phyloP scores from a whole-genome alignment of 495 filamentous ascomycete genomes.

The Poronia punctata region DNA sequence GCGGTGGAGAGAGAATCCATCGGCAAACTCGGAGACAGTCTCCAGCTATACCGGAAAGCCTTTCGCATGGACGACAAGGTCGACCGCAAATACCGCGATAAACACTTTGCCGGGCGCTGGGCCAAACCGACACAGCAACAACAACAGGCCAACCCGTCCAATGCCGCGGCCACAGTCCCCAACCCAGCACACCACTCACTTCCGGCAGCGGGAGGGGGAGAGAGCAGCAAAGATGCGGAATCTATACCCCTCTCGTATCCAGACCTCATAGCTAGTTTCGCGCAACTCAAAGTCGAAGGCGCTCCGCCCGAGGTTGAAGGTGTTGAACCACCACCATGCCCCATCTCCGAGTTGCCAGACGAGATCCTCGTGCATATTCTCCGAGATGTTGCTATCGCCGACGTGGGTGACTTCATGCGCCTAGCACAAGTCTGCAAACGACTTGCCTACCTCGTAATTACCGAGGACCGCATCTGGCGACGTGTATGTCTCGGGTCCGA shows the following conservation, averaged over 20 bases:
- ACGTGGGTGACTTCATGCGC: constrained; percentile 73
- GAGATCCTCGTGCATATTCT: constrained; percentile 77
- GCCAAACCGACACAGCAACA: constrained; percentile 19
- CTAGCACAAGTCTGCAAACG: constrained; percentile 78
- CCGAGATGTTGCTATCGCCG: constrained; percentile 60
- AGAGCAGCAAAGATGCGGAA: constrained; percentile 1
- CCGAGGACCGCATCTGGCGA: constrained; percentile 87
- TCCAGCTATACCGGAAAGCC: constrained; percentile 82
- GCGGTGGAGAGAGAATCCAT: constrained; percentile 82
- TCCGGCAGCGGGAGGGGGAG: constrained; percentile 36
- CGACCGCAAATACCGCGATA: constrained; percentile 78
- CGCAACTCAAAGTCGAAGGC: constrained; percentile 53
- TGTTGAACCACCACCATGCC: constrained; percentile 64
- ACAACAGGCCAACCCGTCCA: constrained; percentile 45
- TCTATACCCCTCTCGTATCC: constrained; percentile 39
- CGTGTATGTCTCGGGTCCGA: constrained; percentile 61
- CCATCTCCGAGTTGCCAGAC: constrained; percentile 67
- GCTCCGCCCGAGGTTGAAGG: constrained; percentile 52
- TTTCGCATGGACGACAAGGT: constrained; percentile 82
- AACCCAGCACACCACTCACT: constrained; percentile 52
- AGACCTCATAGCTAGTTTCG: constrained; percentile 71
- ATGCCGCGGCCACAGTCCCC: constrained; percentile 44
- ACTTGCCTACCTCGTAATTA: constrained; percentile 74
- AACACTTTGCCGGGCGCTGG: constrained; percentile 70
- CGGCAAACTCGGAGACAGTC: constrained; percentile 82